Conservation (phyloP, 768 basidiomycete genomes). For the Boletellus ananas region DNA sequence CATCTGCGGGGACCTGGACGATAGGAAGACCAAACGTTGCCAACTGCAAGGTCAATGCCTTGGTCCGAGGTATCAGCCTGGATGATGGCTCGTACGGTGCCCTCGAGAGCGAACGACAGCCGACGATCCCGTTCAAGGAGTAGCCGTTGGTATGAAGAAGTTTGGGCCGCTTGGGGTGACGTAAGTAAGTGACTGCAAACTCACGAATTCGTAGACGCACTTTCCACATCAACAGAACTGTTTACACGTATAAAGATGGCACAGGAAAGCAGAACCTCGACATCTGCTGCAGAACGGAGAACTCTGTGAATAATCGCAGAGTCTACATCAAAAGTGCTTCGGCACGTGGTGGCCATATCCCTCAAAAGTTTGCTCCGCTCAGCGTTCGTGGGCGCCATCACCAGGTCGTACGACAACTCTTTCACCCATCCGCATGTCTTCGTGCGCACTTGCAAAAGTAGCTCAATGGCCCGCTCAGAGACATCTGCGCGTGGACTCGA, state of each 20-base stretch:
- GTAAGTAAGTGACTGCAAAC: not conserved
- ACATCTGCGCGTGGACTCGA: not conserved
- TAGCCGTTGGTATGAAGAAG: too few species aligned
- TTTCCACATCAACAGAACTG: too few species aligned
- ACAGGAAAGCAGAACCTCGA: slow-evolving; percentile 21
- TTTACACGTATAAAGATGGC: slow-evolving; percentile 19
- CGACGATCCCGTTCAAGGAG: slow-evolving; percentile 24
- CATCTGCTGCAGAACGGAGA: slow-evolving; percentile 11
- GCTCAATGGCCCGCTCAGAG: not conserved
- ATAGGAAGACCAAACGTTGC: slow-evolving; percentile 6
- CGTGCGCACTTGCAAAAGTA: slow-evolving; percentile 18
- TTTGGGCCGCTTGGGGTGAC: too few species aligned
- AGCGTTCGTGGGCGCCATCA: not conserved
- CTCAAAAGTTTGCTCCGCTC: slow-evolving; percentile 19
- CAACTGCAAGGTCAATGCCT: slow-evolving; percentile 13
- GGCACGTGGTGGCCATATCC: slow-evolving; percentile 36
- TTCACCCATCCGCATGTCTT: slow-evolving; percentile 32
- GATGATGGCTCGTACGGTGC: not conserved
- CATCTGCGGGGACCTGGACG: slow-evolving; percentile 7
- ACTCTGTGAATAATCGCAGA: not conserved
- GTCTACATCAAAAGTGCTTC: slow-evolving; percentile 24
- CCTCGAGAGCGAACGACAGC: slow-evolving; percentile 19
- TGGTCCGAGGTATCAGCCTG: not conserved
- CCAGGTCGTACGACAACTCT: slow-evolving; percentile 22
- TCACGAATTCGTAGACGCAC: too few species aligned